phyloP scores from a whole-genome alignment of 2,329 filamentous ascomycete genomes.

The Penicillium italicum region DNA sequence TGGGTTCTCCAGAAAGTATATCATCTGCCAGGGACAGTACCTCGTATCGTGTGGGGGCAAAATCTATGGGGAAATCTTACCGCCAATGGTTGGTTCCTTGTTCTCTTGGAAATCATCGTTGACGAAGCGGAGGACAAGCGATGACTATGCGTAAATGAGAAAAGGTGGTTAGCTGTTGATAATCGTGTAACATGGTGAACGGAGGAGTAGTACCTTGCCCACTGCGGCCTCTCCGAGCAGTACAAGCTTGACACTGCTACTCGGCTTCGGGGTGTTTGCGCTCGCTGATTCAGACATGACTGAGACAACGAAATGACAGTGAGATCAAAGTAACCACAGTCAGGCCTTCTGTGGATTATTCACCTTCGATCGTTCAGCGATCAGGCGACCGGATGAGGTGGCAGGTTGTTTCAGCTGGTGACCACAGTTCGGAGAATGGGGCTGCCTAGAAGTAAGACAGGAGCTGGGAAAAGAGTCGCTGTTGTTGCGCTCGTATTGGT shows the following conservation, averaged over 20 bases:
- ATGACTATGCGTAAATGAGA: constrained; percentile 61
- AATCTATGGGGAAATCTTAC: constrained; percentile 47
- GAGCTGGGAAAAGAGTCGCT: constrained; percentile 16
- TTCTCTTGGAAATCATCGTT: constrained; percentile 99
- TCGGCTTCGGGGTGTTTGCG: constrained; percentile 75
- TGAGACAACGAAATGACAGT: constrained; percentile 6
- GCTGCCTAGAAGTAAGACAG: constrained; percentile 22
- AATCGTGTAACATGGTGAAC: constrained; percentile 2
- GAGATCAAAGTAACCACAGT: constrained; percentile 13
- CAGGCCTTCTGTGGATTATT: constrained; percentile 31
- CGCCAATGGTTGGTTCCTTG: constrained; percentile 98
- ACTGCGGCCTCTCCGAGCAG: constrained; percentile 96
- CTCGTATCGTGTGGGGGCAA: not conserved
- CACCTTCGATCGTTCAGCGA: constrained; percentile 18
- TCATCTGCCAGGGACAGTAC: not conserved
- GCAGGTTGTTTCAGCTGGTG: constrained; percentile 21
- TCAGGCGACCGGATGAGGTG: constrained; percentile 27
- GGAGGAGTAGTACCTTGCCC: constrained; percentile 70
- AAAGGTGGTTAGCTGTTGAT: constrained; percentile 11
- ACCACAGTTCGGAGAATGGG: constrained; percentile 11
- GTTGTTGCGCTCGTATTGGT: constrained; percentile 2
- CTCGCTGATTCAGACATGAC: constrained; percentile 69
- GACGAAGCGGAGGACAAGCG: constrained; percentile 94
- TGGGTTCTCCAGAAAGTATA: not conserved
- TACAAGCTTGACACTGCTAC: constrained; percentile 99